Percentiles rank a stretch among this genome's conserved stretches.
These are phyloP conservation scores for Gracilaria caudata DNA, from an alignment of 23 red algal genomes.

Conservation along the genomic window DNA sequence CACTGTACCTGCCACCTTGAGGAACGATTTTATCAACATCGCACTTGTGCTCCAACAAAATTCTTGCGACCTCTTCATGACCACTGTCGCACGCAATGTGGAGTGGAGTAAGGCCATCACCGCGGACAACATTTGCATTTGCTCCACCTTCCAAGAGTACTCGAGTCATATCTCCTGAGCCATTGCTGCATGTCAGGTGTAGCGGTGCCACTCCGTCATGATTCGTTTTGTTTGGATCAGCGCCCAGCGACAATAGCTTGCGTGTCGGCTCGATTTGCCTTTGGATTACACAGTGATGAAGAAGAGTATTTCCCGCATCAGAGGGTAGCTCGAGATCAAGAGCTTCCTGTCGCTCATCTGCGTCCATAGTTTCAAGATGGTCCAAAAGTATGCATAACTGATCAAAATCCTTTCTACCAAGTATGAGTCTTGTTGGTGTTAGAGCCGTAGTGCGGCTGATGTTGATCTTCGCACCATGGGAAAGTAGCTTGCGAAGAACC, in stretches of 20 bases:
- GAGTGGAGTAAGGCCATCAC: conserved; percentile 42
- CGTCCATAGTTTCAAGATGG: conserved; percentile 39
- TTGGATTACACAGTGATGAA: conserved; percentile 42
- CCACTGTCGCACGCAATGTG: conserved; percentile 43
- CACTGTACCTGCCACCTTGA: conserved; percentile 33
- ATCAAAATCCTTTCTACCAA: conserved; percentile 53
- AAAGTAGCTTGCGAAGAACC: conserved; percentile 44
- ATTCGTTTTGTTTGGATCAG: conserved; percentile 47
- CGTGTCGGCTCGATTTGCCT: conserved; percentile 17
- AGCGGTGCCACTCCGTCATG: conserved; percentile 39
- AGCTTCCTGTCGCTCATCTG: conserved; percentile 17
- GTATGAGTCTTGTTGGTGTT: conserved; percentile 39
- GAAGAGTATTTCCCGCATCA: conserved; percentile 43
- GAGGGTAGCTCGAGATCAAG: conserved; percentile 46
- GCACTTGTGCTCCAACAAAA: conserved; percentile 34
- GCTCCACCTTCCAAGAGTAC: conserved; percentile 42
- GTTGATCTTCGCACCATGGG: conserved; percentile 41
- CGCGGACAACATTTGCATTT: conserved; percentile 46
- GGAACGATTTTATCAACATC: conserved; percentile 22
- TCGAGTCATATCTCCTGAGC: conserved; percentile 17
- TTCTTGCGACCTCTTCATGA: conserved; percentile 37
- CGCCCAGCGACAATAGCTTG: conserved; percentile 31
- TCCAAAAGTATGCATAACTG: conserved; percentile 56
- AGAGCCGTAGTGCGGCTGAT: conserved; percentile 28
- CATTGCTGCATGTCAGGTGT: conserved; percentile 40